A percentile compares a stretch with the other conserved stretches of the same genome.
Conservation (phyloP, 2,329 filamentous ascomycete genomes). For the Rutstroemia sp. region DNA sequence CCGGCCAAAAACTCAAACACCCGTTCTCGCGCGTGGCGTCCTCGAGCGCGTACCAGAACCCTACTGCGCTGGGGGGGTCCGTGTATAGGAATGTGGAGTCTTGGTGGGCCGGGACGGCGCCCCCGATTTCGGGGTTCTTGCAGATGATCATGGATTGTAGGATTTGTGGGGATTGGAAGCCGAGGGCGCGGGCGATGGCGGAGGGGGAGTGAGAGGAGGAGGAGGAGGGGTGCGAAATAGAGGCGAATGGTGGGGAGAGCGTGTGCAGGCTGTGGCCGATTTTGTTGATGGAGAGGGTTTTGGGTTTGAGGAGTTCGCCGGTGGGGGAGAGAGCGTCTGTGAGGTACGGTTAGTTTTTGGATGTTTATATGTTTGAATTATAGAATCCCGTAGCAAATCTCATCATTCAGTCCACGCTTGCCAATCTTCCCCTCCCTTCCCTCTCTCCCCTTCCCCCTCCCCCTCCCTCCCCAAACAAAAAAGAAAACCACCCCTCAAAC, state of each 20-base stretch:
- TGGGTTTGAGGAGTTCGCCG: conserved; percentile 67
- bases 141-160: conserved; percentile 98
- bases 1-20: conserved; percentile 78
- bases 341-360: neutral
- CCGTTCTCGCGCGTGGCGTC: conserved; percentile 83
- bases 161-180: conserved; percentile 42
- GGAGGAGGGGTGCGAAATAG: conserved; percentile 34
- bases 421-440: neutral
- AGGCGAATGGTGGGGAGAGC: conserved; percentile 58
- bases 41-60: conserved; percentile 96
- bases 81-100: conserved; percentile 93
- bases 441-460: neutral
- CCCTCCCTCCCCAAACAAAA: neutral
- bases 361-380: neutral
- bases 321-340: conserved; percentile 65
- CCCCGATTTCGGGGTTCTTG: conserved; percentile 95
- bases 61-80: conserved; percentile 77
- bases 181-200: conserved; percentile 39
- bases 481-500: neutral
- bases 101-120: conserved; percentile 83
- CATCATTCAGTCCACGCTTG: neutral
- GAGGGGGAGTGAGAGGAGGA: conserved; percentile 32
- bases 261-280: conserved; percentile 73
- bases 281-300: conserved; percentile 81
- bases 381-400: neutral